Evolutionary conservation across 441 rosid species (phyloP).

Genomic region (Melastoma candidum): DNA sequence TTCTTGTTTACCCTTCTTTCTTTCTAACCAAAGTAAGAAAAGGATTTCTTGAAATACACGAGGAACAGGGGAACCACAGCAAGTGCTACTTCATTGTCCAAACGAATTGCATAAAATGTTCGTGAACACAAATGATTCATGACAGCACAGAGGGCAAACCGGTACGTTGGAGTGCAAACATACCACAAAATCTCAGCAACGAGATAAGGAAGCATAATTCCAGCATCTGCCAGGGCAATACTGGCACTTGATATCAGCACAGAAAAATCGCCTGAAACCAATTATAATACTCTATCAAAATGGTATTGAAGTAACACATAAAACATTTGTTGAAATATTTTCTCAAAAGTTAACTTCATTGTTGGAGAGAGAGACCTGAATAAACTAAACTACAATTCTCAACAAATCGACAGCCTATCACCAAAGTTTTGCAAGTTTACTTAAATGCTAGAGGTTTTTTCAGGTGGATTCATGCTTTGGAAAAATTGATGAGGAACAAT

Average conservation of each 20-base stretch:
- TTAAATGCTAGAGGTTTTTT: too few relatives aligned
- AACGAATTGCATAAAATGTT: background rate
- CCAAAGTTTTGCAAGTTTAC: too few relatives aligned
- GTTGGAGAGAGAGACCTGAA: too few relatives aligned
- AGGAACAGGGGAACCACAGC: too few relatives aligned
- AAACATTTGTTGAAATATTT: background rate
- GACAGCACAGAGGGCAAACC: background rate
- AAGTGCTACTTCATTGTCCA: too few relatives aligned
- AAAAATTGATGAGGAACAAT: too few relatives aligned
- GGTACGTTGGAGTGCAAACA: conserved; percentile 7
- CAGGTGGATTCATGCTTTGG: too few relatives aligned
- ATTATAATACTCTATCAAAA: background rate
- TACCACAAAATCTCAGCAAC: conserved; percentile 93
- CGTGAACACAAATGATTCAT: background rate
- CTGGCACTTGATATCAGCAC: conserved; percentile 83
- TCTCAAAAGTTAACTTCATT: too few relatives aligned
- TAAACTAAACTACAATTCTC: too few relatives aligned
- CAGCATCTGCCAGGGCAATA: conserved; percentile 94
- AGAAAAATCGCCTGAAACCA: conserved; percentile 74
- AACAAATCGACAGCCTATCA: too few relatives aligned
- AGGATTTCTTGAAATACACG: background rate
- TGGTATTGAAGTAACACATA: background rate
- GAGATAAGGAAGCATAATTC: conserved; percentile 94
- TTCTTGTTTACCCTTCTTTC: too few relatives aligned
- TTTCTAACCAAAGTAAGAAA: background rate